phyloP scores from a whole-genome alignment of 441 rosid genomes.

The Arabidopsis hybrid region DNA sequence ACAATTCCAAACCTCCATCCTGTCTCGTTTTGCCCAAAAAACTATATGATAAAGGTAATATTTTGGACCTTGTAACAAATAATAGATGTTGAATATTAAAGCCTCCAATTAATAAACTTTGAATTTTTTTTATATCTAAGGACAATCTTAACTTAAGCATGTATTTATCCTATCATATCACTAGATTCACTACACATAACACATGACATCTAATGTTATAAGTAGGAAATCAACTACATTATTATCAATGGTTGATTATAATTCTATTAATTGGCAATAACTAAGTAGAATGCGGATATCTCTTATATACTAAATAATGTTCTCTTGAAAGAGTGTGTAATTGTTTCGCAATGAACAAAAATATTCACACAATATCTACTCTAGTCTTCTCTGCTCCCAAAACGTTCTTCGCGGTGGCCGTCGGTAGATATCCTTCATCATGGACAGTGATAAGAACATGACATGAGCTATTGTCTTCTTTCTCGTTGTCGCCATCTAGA shows the following conservation, averaged over 20 bases:
- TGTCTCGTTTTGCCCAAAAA: too few relatives aligned
- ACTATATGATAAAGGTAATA: too few relatives aligned
- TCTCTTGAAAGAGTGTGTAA: constrained; percentile 5
- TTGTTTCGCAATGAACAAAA: background rate
- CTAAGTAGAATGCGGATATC: background rate
- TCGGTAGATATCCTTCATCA: constrained; percentile 39
- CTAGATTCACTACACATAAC: too few relatives aligned
- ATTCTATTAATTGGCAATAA: background rate
- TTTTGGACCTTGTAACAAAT: constrained; percentile 7
- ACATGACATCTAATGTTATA: background rate
- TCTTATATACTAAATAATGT: constrained; percentile 5
- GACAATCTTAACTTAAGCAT: background rate
- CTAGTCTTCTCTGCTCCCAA: constrained; percentile 26
- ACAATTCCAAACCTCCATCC: too few relatives aligned
- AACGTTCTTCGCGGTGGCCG: constrained; percentile 13
- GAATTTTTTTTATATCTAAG: background rate
- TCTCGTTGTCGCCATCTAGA: constrained; percentile 43
- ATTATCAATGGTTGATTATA: background rate
- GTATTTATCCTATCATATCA: background rate
- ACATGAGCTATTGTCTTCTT: constrained; percentile 18
- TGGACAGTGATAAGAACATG: constrained; percentile 50
- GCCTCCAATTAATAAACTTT: background rate
- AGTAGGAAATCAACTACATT: background rate
- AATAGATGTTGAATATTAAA: too few relatives aligned
- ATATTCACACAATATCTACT: constrained; percentile 31